These are phyloP conservation scores for Hypsizygus marmoreus DNA, from an alignment of 768 basidiomycete species.

Conservation along the genomic window DNA sequence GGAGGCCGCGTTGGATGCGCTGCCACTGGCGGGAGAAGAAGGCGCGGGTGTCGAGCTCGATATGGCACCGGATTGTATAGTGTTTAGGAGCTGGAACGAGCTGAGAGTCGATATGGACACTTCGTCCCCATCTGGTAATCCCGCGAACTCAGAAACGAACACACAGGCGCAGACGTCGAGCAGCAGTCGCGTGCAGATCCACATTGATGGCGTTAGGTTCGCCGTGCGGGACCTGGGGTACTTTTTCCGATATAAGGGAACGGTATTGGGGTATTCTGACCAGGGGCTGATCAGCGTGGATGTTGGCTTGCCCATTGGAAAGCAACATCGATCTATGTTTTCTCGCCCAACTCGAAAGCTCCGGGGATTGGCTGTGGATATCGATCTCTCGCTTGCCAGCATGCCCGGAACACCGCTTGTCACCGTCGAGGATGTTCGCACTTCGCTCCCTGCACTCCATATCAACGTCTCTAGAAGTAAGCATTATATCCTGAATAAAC, in stretches of 20 bases:
- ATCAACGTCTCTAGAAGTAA: constrained; percentile 35
- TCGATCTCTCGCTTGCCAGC: constrained; percentile 10
- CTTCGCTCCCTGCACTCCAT: constrained; percentile 26
- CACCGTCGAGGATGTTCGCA: constrained; percentile 31
- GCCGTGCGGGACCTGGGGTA: constrained; percentile 36
- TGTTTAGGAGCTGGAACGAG: constrained; percentile 37
- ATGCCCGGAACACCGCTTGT: constrained; percentile 25
- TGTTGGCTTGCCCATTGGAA: constrained; percentile 24
- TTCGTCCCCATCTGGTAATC: no score
- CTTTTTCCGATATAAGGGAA: constrained; percentile 33
- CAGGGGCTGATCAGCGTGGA: constrained; percentile 39
- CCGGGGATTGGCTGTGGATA: constrained; percentile 8
- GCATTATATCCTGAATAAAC: constrained; percentile 42
- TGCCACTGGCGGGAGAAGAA: constrained; percentile 27
- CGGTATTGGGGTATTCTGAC: constrained; percentile 34
- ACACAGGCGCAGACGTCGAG: constrained; percentile 14
- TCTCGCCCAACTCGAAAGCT: background rate
- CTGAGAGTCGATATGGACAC: constrained; percentile 33
- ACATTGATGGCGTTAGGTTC: constrained; percentile 36
- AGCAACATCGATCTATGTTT: no score
- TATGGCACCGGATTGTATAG: constrained; percentile 35
- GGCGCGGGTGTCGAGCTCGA: constrained; percentile 23
- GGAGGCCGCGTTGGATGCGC: constrained; percentile 33
- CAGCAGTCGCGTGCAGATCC: constrained; percentile 10
- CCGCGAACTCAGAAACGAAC: no score